A percentile compares a stretch with the other conserved stretches of the same genome.
Evolutionary conservation across 2,329 filamentous ascomycete species (phyloP).

Genomic region (Trematosphaeria pertusa): DNA sequence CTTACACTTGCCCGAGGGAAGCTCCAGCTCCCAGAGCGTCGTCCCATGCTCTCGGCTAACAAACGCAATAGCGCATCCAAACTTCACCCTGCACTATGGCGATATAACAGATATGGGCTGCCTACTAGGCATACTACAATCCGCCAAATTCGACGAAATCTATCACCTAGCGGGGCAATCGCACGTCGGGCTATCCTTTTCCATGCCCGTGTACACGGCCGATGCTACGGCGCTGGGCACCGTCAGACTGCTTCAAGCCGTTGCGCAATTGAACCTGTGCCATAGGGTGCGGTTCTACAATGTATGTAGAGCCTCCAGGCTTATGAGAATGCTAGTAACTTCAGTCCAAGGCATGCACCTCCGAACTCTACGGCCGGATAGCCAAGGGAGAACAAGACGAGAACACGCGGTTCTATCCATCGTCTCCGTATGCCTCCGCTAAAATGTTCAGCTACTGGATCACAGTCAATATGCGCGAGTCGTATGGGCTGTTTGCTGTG

Average conservation of each 20-base stretch:
- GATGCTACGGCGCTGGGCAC: not conserved
- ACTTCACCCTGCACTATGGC: not conserved
- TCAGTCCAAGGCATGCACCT: constrained; percentile 1
- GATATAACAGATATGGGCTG: not conserved
- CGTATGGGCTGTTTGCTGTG: not conserved
- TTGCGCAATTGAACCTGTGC: not conserved
- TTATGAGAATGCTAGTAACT: too few relatives aligned
- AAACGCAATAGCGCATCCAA: too few relatives aligned
- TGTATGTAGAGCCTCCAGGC: too few relatives aligned
- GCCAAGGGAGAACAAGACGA: not conserved
- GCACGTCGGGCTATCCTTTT: constrained; percentile 1
- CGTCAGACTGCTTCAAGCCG: constrained; percentile 1
- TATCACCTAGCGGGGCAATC: constrained; percentile 1
- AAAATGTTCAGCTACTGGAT: not conserved
- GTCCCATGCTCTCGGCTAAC: too few relatives aligned
- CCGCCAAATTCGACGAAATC: not conserved
- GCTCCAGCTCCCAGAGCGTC: too few relatives aligned
- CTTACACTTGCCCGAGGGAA: too few relatives aligned
- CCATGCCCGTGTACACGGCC: not conserved
- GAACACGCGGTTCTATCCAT: not conserved
- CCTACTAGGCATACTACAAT: not conserved
- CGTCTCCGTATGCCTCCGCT: not conserved
- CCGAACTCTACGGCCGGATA: not conserved
- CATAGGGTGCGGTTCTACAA: not conserved
- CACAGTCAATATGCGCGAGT: too few relatives aligned